These are phyloP conservation scores for Podospora bellae-mahoneyi DNA, from an alignment of 495 filamentous ascomycete genomes.

Conservation along the genomic window DNA sequence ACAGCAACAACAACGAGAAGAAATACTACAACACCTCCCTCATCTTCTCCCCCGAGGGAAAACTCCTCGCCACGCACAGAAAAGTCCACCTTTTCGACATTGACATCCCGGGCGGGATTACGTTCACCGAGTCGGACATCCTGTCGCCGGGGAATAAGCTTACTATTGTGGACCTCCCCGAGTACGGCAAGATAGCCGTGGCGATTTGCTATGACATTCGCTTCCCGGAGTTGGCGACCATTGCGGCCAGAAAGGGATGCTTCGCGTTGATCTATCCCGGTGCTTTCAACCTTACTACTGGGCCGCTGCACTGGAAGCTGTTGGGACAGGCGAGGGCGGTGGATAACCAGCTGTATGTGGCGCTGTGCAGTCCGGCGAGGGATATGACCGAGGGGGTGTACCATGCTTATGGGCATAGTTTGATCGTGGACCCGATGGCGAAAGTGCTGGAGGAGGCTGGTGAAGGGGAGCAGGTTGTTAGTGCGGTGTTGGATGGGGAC, in stretches of 20 bases:
- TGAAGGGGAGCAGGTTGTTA: constrained; percentile 71
- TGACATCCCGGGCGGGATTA: constrained; percentile 91
- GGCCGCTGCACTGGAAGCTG: constrained; percentile 85
- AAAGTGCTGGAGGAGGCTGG: constrained; percentile 68
- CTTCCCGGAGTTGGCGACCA: constrained; percentile 90
- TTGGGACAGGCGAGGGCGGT: constrained; percentile 78
- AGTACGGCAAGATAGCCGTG: constrained; percentile 78
- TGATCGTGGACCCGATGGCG: constrained; percentile 89
- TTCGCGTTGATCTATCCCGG: constrained; percentile 90
- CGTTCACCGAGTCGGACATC: constrained; percentile 85
- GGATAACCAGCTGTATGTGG: constrained; percentile 95
- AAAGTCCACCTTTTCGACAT: constrained; percentile 99
- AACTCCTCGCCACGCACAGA: constrained; percentile 78
- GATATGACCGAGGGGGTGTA: constrained; percentile 69
- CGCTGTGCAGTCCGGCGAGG: constrained; percentile 83
- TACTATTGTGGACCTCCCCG: constrained; percentile 77
- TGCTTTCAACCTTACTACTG: constrained; percentile 93
- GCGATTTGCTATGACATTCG: constrained; percentile 97
- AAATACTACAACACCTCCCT: constrained; percentile 89
- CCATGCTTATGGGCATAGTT: constrained; percentile 86
- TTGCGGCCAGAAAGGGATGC: constrained; percentile 69
- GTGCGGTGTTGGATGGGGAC: constrained; percentile 67
- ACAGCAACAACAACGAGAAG: neutral
- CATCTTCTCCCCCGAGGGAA: constrained; percentile 72
- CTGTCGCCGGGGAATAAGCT: constrained; percentile 76